Base-by-base conservation (phyloP, 352 stramenopile species). In the Achlya hypogyna region DNA sequence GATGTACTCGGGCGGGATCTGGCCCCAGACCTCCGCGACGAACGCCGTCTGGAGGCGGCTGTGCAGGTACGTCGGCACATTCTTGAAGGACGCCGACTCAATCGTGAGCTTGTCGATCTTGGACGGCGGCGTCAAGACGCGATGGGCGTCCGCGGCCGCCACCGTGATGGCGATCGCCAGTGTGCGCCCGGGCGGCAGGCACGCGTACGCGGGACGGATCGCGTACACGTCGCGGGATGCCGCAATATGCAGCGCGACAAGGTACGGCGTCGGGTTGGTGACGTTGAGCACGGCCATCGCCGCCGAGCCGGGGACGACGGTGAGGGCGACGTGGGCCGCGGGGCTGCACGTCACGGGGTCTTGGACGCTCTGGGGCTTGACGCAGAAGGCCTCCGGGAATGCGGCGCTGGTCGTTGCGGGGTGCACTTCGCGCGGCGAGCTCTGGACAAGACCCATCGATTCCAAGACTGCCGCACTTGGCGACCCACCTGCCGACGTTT, bases 221-320 rank as follows among this genome's bases (percentile, higher is more conserved):
- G 25, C 29, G 53, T 64, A 56, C 5, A 53, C 4, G 20, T 53
- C 42, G 42, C 18, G 16, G 23, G 47, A 65, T 29, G 34, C 16
- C 28, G 20, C 8, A 2, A 65, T 18, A 22, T 43, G 40, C 12
- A 65, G n/a, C 14, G 35, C 38, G 16, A 65, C 20, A 40, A 32
- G 34, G n/a, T 34, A 20, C 4, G 32, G 10, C 16, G 23, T 54
- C 4, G 47, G 18, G 59, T 65, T 65, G 35, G 59, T 65, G 8
- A 65, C 23, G 47, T 54, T 16, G 38, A 65, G 20, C 12, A 65
- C 59, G 5, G 59, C 59, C 59, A 65, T 65, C 14, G 59, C 42
- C 29, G 32, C 14, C 18, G 31, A 5, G 25, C 35, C 59, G 18
- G 20, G 34, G 8, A 65, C 59, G 29, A 65, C 38, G 16, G 59